phyloP scores from a whole-genome alignment of 352 stramenopile species.

The Nothophytophthora sp. region DNA sequence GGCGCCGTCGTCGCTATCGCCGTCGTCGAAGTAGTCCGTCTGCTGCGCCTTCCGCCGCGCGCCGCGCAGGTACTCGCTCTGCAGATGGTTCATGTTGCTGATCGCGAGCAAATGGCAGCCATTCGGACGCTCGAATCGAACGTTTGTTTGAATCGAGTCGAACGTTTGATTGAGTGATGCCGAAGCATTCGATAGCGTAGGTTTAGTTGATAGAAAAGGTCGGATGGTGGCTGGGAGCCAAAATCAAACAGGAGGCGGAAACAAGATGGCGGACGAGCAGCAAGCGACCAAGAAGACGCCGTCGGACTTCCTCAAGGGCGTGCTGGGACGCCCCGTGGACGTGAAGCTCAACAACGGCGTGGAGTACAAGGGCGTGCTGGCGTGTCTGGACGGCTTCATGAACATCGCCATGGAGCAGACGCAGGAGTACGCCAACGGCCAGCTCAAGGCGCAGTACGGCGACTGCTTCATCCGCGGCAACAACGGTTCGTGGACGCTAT shows the following conservation, averaged over 20 bases:
- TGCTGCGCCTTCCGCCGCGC: conserved; percentile 50
- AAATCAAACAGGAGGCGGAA: not conserved
- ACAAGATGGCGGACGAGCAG: conserved; percentile 32
- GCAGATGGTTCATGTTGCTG: conserved; percentile 39
- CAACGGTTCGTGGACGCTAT: conserved; percentile 86
- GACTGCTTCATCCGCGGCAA: conserved; percentile 99
- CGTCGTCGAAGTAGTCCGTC: conserved; percentile 71
- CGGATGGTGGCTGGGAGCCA: too few species aligned
- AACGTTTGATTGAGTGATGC: not conserved
- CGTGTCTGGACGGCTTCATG: conserved; percentile 99
- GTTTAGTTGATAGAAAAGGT: not conserved
- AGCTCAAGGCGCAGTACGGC: conserved; percentile 99
- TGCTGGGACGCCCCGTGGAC: conserved; percentile 95
- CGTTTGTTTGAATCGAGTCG: conserved; percentile 2
- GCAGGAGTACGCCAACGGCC: conserved; percentile 99
- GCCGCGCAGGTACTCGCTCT: conserved; percentile 61
- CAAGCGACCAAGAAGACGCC: conserved; percentile 80
- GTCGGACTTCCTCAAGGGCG: conserved; percentile 91
- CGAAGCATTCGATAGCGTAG: not conserved
- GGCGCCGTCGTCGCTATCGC: conserved; percentile 51
- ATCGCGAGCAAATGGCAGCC: conserved; percentile 7
- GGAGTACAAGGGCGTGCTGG: conserved; percentile 98
- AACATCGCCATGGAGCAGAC: conserved; percentile 99
- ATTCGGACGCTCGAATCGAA: conserved; percentile 13
- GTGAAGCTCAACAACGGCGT: conserved; percentile 99